Evolutionary conservation across 257 asterid genomes (phyloP).

Genomic region (Solanum sitiens): DNA sequence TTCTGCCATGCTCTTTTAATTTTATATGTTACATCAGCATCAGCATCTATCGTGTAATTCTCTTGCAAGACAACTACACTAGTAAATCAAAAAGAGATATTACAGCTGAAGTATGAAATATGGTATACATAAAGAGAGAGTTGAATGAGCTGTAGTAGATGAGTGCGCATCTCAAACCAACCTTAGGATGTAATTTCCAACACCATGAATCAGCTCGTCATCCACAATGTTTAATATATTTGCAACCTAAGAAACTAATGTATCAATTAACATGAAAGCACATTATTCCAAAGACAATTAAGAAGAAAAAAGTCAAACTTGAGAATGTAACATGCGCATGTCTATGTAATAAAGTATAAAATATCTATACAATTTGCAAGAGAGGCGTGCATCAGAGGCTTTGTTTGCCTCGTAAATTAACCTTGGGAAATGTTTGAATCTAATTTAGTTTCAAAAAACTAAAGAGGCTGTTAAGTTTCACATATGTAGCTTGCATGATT

Average conservation of each 20-base stretch:
- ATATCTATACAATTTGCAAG: conserved; percentile 2
- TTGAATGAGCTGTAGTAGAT: not conserved
- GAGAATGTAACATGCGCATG: not conserved
- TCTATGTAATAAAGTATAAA: not conserved
- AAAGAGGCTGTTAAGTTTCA: not conserved
- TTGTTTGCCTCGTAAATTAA: not conserved
- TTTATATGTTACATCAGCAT: not conserved
- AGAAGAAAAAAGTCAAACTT: not conserved
- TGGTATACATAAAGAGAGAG: not conserved
- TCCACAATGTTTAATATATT: conserved; percentile 83
- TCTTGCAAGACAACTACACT: not conserved
- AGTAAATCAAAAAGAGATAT: not conserved
- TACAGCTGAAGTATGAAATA: not conserved
- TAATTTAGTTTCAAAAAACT: not conserved
- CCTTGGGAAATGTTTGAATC: not conserved
- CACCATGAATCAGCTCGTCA: conserved; percentile 51
- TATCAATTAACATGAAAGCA: not conserved
- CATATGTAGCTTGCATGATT: not conserved
- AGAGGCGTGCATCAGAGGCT: not conserved
- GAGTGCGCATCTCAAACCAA: conserved; percentile 11
- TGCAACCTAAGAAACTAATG: conserved; percentile 57
- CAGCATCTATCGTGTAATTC: not conserved
- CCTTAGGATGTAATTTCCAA: conserved; percentile 83
- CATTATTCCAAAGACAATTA: not conserved
- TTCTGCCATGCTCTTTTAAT: not conserved